Conservation (phyloP, 2,329 filamentous ascomycete species). For the Penicillium sp. region DNA sequence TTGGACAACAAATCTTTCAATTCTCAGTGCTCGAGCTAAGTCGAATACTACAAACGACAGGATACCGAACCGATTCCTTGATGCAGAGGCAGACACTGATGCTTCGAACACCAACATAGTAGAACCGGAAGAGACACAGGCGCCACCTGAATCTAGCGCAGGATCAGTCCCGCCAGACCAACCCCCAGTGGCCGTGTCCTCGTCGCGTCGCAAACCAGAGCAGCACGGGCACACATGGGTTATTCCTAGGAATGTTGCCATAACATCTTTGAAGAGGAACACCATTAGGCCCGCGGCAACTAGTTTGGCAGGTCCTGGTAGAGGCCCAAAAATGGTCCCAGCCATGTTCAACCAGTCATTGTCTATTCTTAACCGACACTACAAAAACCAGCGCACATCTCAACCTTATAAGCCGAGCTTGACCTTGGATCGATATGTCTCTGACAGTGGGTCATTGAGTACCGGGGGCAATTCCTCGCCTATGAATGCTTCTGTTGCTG, state of each 20-base stretch:
- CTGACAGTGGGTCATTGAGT: constrained; percentile 8
- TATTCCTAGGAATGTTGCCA: constrained; percentile 26
- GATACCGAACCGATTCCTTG: constrained; percentile 3
- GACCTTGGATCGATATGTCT: constrained; percentile 33
- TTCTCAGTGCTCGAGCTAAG: constrained; percentile 10
- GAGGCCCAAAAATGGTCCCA: constrained; percentile 11
- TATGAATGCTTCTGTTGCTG: neutral
- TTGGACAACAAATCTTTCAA: constrained; percentile 16
- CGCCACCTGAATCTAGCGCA: neutral
- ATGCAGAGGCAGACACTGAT: neutral
- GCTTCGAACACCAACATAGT: constrained; percentile 2
- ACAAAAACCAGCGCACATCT: constrained; percentile 17
- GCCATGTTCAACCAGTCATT: constrained; percentile 28
- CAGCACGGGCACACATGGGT: constrained; percentile 28
- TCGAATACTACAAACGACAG: neutral
- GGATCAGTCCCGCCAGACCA: constrained; percentile 1
- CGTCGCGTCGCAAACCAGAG: constrained; percentile 10
- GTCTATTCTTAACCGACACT: constrained; percentile 26
- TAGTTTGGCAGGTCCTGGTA: constrained; percentile 19
- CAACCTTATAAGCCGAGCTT: constrained; percentile 19
- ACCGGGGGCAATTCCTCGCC: neutral
- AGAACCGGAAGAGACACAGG: constrained; percentile 3
- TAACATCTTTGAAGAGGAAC: constrained; percentile 32
- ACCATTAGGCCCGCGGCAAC: constrained; percentile 30
- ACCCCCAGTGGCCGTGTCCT: neutral